These are phyloP conservation scores for Conringia planisiliqua DNA, from an alignment of 345 rosid genomes.

Conservation along the genomic window DNA sequence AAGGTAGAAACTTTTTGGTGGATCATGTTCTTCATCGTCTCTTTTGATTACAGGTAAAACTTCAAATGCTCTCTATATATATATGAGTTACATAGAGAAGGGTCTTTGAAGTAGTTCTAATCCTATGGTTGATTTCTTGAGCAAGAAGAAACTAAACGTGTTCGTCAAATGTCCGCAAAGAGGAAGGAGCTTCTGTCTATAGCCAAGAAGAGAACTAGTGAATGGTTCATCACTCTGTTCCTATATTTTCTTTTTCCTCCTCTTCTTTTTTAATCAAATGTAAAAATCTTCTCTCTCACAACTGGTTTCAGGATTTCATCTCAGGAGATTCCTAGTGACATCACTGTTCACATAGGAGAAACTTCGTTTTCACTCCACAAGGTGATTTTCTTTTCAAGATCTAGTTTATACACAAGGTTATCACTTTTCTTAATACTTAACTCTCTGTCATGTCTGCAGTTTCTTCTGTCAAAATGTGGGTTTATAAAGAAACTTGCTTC, in stretches of 20 bases:
- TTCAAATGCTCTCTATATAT: neutral
- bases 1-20: conserved; percentile 10
- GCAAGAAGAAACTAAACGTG: conserved; percentile 21
- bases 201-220: conserved; percentile 90
- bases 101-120: conserved; percentile 17
- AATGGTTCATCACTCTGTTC: conserved; percentile 47
- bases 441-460: conserved; percentile 44
- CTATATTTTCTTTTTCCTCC: neutral
- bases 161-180: conserved; percentile 43
- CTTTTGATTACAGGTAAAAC: conserved; percentile 11
- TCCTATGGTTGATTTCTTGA: conserved; percentile 41
- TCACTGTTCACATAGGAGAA: conserved; percentile 60
- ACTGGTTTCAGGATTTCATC: conserved; percentile 70
- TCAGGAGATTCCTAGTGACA: conserved; percentile 84
- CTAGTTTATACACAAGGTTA: neutral
- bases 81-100: neutral
- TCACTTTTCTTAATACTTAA: neutral
- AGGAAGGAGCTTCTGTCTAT: conserved; percentile 70
- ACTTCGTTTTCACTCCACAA: conserved; percentile 74
- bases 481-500: conserved; percentile 63
- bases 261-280: neutral
- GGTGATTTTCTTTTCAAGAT: conserved; percentile 36
- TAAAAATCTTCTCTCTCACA: neutral
- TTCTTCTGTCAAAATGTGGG: conserved; percentile 79
- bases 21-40: conserved; percentile 7